Base-by-base conservation (phyloP, 805 yeast genomes). In the Brettanomyces anomalus region DNA sequence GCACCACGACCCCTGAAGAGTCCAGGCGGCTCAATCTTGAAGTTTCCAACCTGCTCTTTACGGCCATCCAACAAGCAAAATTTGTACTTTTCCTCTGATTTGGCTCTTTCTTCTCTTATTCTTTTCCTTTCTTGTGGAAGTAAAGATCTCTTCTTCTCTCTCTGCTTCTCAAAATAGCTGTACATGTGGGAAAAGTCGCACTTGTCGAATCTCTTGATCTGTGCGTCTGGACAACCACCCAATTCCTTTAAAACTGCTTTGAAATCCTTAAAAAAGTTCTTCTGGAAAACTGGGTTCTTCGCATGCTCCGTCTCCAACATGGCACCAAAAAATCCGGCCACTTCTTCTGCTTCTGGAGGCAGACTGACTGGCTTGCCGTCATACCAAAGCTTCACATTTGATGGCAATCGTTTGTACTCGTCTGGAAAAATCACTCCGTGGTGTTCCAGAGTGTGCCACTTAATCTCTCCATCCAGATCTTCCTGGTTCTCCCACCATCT, bases 1-100 rank as follows among this genome's bases (percentile, higher is more conserved):
- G 90, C 88, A 56, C 97, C 97, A 62, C 97, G 84, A 36, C 97
- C 98, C 62, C 97, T 73, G 59, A 89, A 90, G 43, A 90, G 67
- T 2, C 95, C 97, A 0, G 98, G 97, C 28, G 97, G 97, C 69
- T 90, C 98, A 39, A 90, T 81, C 56, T 90, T 71, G 61, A 90
- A 90, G 59, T 90, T 90, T 19, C 97, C 97, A 26, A 90, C 94
- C 53, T 81, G 89, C 56, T 90, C 96, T 54, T 76, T 82, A 51
- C 95, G 74, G 15, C 96, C 97, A 58, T 90, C 86, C 39, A 90
- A 66, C 30, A 74, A 58, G 66, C 97, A 90, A 20, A 74, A 78
- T 55, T 85, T 85, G 65, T 69, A 90, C 26, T 82, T 81, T 57
- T 84, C 96, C 61, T 89, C 97, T 13, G 73, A 50, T 42, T 70